Base-by-base conservation (phyloP, 2,329 filamentous ascomycete genomes). In the Aspergillus novofumigatus region DNA sequence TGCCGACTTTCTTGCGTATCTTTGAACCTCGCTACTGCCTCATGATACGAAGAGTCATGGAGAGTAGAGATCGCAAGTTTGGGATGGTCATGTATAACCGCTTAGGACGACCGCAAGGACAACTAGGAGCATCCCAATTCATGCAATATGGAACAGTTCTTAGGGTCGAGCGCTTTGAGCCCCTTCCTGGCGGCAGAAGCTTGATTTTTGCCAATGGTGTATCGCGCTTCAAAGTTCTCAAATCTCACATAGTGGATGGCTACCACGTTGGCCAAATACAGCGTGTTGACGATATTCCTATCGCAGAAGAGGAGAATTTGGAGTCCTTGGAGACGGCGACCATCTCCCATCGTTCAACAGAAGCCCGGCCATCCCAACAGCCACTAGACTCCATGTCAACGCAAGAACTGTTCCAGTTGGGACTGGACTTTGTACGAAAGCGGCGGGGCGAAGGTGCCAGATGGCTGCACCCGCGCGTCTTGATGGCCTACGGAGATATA, bases 1-100 rank as follows among this genome's bases (percentile, higher is more conserved):
- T 93, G 84, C 91, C 89, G 0, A 92, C 90, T 0, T 94, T 94
- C 64, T 78, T 96, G 3, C 90, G 95, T 66, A 84, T 97, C n/a
- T 96, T 96, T 68, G 92, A 96, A 71, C 90, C 90, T n/a, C 83
- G 90, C 6, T 96, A 96, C 70, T 85, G 91, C 7, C 80, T 94
- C n/a, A 94, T 96, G 91, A 88, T 96, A 41, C 83, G 88, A 49
- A 84, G 91, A 38, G 88, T 86, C 0, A 78, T 95, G 53, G 88
- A 92, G 60, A 78, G 67, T 55, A 85, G 86, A 0, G 84, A 88
- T 59, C 80, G 84, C 14, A 89, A 85, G 25, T 96, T 97, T 67
- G 92, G 92, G 25, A 96, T 96, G 89, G 82, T 96, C 20, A 82
- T 90, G 67, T 86, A 86, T 60, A 89, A 87, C 63, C 77, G 79